Base-by-base conservation (phyloP, 2,329 filamentous ascomycete species). In the Apiospora koreana region DNA sequence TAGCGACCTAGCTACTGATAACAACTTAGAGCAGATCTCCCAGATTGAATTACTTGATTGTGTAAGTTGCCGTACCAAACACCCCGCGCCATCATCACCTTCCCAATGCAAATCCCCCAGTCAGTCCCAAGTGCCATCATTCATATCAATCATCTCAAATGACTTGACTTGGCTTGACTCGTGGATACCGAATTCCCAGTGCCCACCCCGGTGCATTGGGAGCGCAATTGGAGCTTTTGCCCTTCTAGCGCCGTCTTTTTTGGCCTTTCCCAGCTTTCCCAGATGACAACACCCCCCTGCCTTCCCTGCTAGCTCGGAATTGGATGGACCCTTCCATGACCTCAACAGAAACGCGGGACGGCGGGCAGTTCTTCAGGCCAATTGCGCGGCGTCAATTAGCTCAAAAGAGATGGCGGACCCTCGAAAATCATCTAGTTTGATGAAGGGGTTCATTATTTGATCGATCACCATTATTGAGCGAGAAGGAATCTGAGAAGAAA, bases 371-470 rank as follows among this genome's bases (percentile, higher is more conserved):
- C 28, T 62, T 38, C 31, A 62, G 31, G 18, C 54, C 54, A 62
- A 62, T 62, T 62, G 54, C 31, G 54, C 54, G 10, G 54, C 54
- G 28, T 62, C 54, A 62, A 38, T 62, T 62, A 62, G 54, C 54
- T 38, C 54, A 38, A 62, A 38, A 21, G 50, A 35, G 50, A 58
- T 31, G 50, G 50, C 50, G 50, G 50, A 21, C 50, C 28, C 50
- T 58, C 50, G 50, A 58, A 58, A 58, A 35, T 10, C 50, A 58
- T 58, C 50, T 54, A 54, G 50, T 31, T 58, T 31, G 10, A 62
- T 62, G 54, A 62, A 62, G 54, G 54, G 54, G 50, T 58, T 58
- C 50, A 58, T 58, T 58, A 58, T 58, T 54, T 25, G 28, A 62
- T 62, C 54, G n/a, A 9, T 7, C 54, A 38, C 5, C 28, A 31